Evolutionary conservation across 306 rosid species (phyloP).

Genomic region (Hylodesmum podocarpum): DNA sequence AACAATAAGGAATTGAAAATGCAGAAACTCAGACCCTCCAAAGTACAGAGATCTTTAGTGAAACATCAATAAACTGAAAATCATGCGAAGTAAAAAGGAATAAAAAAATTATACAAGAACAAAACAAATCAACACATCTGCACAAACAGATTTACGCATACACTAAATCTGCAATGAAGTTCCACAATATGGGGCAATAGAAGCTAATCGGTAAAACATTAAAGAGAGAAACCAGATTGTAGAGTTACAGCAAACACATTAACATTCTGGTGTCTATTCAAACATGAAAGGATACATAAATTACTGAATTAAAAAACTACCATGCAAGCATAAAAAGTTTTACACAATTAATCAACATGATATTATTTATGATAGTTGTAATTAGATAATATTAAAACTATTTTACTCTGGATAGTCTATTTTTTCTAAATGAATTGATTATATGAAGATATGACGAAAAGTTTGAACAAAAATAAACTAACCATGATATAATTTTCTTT

Average conservation of each 20-base stretch:
- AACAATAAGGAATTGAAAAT: background rate
- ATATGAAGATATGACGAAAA: background rate
- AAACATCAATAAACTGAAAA: background rate
- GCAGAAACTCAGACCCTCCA: background rate
- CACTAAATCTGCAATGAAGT: background rate
- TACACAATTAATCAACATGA: too few relatives aligned
- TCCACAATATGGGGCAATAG: background rate
- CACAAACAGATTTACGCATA: background rate
- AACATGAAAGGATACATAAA: background rate
- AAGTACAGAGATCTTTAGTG: background rate
- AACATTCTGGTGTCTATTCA: background rate
- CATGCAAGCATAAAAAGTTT: too few relatives aligned
- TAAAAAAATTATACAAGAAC: background rate
- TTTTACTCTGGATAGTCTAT: too few relatives aligned
- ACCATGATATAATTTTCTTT: background rate
- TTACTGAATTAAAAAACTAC: too few relatives aligned
- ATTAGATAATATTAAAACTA: too few relatives aligned
- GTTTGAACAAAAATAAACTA: background rate
- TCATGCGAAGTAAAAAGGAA: background rate
- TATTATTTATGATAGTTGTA: too few relatives aligned
- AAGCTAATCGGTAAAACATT: background rate
- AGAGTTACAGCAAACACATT: background rate
- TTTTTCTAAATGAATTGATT: too few relatives aligned
- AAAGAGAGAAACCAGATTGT: background rate
- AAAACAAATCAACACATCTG: background rate